Evolutionary conservation across 768 basidiomycete species (phyloP).

Genomic region (Naganishia randhawae): DNA sequence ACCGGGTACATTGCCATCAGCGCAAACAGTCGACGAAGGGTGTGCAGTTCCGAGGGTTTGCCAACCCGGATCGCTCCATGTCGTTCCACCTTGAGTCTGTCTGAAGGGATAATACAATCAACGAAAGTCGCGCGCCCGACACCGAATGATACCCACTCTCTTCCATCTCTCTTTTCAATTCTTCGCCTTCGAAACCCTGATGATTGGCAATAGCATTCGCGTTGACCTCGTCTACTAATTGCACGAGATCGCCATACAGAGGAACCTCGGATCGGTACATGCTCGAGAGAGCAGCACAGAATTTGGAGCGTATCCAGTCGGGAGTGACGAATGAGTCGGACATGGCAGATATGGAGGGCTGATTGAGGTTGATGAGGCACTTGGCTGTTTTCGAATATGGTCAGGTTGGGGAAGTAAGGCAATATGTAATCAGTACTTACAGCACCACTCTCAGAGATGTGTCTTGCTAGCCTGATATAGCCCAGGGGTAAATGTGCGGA

Average conservation of each 20-base stretch:
- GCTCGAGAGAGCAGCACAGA: slow-evolving; percentile 35
- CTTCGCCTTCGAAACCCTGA: slow-evolving; percentile 4
- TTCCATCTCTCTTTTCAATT: slow-evolving; percentile 31
- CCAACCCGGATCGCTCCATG: slow-evolving; percentile 48
- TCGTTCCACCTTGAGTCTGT: slow-evolving; percentile 41
- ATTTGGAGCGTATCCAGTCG: slow-evolving; percentile 33
- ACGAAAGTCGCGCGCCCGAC: background rate
- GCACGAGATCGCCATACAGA: slow-evolving; percentile 43
- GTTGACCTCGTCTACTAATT: slow-evolving; percentile 43
- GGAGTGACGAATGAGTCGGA: slow-evolving; percentile 8
- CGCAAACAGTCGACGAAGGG: slow-evolving; percentile 37
- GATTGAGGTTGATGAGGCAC: background rate
- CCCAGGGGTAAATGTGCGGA: no score
- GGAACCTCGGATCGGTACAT: slow-evolving; percentile 46
- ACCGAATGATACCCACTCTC: slow-evolving; percentile 29
- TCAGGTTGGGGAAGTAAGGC: no score
- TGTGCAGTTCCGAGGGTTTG: slow-evolving; percentile 35
- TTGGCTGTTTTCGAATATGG: background rate
- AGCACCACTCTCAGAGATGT: no score
- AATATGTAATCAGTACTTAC: no score
- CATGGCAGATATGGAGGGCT: background rate
- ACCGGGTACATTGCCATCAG: slow-evolving; percentile 44
- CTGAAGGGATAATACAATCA: slow-evolving; percentile 16
- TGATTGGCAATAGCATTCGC: slow-evolving; percentile 13
- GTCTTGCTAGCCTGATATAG: no score